These are phyloP conservation scores for Castanopsis chinensis DNA, from an alignment of 306 rosid genomes.

Conservation along the genomic window DNA sequence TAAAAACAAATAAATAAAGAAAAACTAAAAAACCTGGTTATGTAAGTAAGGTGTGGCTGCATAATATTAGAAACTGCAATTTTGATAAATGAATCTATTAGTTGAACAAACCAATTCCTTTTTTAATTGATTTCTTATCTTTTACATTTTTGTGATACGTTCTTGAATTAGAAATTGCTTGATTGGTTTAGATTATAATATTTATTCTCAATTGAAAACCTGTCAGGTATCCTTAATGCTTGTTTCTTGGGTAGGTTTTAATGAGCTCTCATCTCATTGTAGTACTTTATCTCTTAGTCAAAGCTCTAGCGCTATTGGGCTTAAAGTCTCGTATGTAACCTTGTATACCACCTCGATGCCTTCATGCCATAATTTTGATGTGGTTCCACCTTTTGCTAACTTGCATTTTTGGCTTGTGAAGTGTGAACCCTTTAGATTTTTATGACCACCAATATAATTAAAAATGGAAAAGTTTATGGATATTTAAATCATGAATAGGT, in stretches of 20 bases:
- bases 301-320: constrained; percentile 18
- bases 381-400: constrained; percentile 32
- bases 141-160: not conserved
- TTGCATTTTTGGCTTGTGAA: constrained; percentile 29
- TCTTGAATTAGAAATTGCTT: not conserved
- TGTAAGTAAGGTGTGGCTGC: not conserved
- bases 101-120: not conserved
- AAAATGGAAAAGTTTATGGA: not conserved
- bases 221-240: not conserved
- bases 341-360: constrained; percentile 17
- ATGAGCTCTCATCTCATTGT: constrained; percentile 27
- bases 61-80: not conserved
- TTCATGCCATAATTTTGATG: constrained; percentile 19
- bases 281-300: constrained; percentile 30
- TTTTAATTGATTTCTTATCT: not conserved
- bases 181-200: not conserved
- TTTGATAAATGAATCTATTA: not conserved
- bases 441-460: constrained; percentile 19
- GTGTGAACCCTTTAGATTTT: constrained; percentile 22
- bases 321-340: constrained; percentile 24
- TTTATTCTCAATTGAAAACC: constrained; percentile 1
- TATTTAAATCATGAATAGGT: constrained; percentile 5
- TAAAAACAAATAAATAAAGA: not conserved
- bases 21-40: not conserved
- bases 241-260: constrained; percentile 43